Evolutionary conservation across 768 basidiomycete genomes (phyloP), one percentile per base, ranked within the genome.

Genomic region (Psilocybe azurescens): DNA sequence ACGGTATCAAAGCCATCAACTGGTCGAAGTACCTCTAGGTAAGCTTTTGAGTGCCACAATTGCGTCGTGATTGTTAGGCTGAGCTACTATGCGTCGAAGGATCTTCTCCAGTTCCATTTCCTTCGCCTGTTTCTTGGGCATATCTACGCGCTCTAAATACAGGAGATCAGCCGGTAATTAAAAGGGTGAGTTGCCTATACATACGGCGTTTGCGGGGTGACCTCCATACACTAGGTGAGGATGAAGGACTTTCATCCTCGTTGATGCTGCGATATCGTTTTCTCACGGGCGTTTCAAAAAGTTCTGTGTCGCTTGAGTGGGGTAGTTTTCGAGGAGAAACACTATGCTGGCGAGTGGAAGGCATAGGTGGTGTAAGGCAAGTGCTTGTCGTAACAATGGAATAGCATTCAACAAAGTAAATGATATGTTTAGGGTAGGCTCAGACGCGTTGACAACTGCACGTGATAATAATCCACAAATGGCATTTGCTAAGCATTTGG

Each of bases 301-400:
- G 67, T 38, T 75, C 74, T 24, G 74, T 74, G 39, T 76, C 75
- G 55, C 73, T 75, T 5, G 74, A 73, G 44, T 72, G 69, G 10
- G 70, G 70, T 4, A 66, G 58, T 51, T 69, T 73, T n/a, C 61
- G 58, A n/a, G 69, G 66, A 18, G 68, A 70, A 11, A 49, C 33
- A 33, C 58, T 53, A 54, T 46, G 65, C 13, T 66, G 53, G 36
- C 67, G 66, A n/a, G 66, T 49, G 29, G 62, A 56, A 56, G 71
- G 66, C 71, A 70, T 70, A 33, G 29, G 38, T 50, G 59, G 59
- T 62, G 63, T 59, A 46, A 46, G 38, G 55, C n/a, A 38, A 60
- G 56, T 8, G 56, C 18, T 30, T 41, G 36, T 39, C 13, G 24
- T 46, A 36, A 63, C 61, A 64, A 65, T 51, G 55, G 53, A 52